phyloP scores from a whole-genome alignment of 768 basidiomycete genomes.

The Collybiopsis confluens region DNA sequence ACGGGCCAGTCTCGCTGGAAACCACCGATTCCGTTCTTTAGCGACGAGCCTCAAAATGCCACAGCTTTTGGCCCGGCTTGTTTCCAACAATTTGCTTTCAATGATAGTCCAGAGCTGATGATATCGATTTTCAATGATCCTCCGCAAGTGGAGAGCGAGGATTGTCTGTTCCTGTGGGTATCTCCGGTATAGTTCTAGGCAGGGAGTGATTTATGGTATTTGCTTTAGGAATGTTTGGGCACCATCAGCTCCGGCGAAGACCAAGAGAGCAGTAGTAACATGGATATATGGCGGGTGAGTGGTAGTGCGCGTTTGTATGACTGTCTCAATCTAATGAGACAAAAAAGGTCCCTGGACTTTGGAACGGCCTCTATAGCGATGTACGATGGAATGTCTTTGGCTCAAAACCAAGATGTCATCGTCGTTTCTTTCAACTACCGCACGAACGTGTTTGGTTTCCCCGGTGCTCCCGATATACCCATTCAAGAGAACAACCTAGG shows the following conservation, averaged over 20 bases:
- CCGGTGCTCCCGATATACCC: conserved; percentile 24
- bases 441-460: conserved; percentile 25
- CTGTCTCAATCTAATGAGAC: not conserved
- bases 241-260: not conserved
- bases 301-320: not conserved
- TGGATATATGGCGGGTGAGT: conserved; percentile 11
- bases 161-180: conserved; percentile 10
- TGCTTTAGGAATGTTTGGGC: conserved; percentile 1
- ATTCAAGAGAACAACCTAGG: conserved; percentile 37
- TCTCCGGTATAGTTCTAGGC: not conserved
- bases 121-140: conserved; percentile 12
- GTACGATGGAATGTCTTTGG: conserved; percentile 8
- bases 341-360: conserved; percentile 1
- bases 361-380: not conserved
- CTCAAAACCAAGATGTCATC: conserved; percentile 19
- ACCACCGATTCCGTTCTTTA: conserved; percentile 10
- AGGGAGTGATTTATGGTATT: not conserved
- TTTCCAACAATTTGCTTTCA: conserved; percentile 9
- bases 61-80: conserved; percentile 9
- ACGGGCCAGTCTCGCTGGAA: conserved; percentile 8
- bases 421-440: conserved; percentile 31
- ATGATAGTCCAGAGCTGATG: not conserved
- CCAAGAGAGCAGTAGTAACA: not conserved
- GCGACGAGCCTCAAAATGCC: conserved; percentile 3
- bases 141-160: conserved; percentile 10